These are phyloP conservation scores for Camelina laxa DNA, from an alignment of 345 rosid species.

Conservation along the genomic window DNA sequence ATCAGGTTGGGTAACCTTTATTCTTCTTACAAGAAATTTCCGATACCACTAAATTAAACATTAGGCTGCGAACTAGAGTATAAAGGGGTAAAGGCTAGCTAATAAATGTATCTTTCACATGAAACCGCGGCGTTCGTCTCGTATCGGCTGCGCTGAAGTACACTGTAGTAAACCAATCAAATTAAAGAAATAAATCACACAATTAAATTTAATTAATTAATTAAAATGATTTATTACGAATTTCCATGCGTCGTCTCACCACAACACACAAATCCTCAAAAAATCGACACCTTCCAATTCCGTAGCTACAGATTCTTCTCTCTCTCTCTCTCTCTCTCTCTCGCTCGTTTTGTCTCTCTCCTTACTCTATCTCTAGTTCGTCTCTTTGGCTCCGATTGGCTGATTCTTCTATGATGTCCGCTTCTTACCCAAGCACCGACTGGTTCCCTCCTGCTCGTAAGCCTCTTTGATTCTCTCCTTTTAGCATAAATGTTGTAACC, in stretches of 20 bases:
- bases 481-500: not conserved
- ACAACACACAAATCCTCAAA: constrained; percentile 24
- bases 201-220: not conserved
- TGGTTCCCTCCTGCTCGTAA: constrained; percentile 33
- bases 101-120: no score
- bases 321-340: not conserved
- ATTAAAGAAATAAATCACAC: not conserved
- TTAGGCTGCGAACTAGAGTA: no score
- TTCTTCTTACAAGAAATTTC: no score
- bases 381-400: constrained; percentile 15
- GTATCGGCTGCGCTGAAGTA: no score
- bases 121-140: no score
- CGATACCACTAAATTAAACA: no score
- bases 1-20: no score
- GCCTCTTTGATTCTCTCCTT: not conserved
- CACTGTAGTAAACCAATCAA: not conserved
- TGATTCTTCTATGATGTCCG: constrained; percentile 35
- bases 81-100: no score
- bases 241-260: constrained; percentile 31
- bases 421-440: constrained; percentile 35
- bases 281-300: constrained; percentile 17
- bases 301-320: constrained; percentile 16
- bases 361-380: no score
- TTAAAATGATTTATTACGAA: not conserved
- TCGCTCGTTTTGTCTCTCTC: constrained; percentile 1